phyloP scores from a whole-genome alignment of 2,329 filamentous ascomycete genomes.

The Chrysoporthe puriensis region DNA sequence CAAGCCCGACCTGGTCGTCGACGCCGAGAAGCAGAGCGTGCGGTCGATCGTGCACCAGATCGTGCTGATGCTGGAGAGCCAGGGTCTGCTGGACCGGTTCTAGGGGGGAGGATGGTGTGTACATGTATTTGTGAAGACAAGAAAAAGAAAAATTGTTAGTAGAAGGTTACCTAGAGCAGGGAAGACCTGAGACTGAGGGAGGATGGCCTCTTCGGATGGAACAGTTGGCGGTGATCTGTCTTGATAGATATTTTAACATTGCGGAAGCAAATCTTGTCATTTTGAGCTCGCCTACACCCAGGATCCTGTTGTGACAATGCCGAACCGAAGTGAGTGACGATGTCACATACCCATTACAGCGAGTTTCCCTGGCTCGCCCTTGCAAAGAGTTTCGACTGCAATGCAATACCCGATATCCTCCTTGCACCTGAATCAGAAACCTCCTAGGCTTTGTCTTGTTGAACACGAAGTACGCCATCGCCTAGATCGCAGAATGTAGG shows the following conservation, averaged over 20 bases:
- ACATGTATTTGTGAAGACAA: background rate
- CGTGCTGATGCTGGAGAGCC: slow-evolving; percentile 85
- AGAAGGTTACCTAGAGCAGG: slow-evolving; percentile 10
- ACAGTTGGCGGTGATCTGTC: slow-evolving; percentile 7
- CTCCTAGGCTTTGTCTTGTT: too few species aligned
- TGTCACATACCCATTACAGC: too few species aligned
- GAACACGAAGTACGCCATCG: too few species aligned
- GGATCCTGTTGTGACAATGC: too few species aligned
- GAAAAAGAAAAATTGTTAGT: background rate
- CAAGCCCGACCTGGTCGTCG: slow-evolving; percentile 83
- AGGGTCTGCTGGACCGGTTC: slow-evolving; percentile 79
- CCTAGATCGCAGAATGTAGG: too few species aligned
- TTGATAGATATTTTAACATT: slow-evolving; percentile 11
- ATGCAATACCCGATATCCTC: too few species aligned
- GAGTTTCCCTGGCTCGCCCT: too few species aligned
- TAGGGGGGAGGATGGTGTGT: slow-evolving; percentile 38
- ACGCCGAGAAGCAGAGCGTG: slow-evolving; percentile 84
- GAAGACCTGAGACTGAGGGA: background rate
- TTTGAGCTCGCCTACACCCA: background rate
- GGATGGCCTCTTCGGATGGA: background rate
- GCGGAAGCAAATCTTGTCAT: background rate
- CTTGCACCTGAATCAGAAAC: too few species aligned
- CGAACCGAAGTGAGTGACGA: too few species aligned
- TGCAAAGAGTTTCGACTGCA: too few species aligned
- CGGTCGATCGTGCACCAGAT: slow-evolving; percentile 97